Evolutionary conservation across 257 asterid genomes (phyloP), one percentile per base, ranked within the genome.

Genomic region (Echium plantagineum): DNA sequence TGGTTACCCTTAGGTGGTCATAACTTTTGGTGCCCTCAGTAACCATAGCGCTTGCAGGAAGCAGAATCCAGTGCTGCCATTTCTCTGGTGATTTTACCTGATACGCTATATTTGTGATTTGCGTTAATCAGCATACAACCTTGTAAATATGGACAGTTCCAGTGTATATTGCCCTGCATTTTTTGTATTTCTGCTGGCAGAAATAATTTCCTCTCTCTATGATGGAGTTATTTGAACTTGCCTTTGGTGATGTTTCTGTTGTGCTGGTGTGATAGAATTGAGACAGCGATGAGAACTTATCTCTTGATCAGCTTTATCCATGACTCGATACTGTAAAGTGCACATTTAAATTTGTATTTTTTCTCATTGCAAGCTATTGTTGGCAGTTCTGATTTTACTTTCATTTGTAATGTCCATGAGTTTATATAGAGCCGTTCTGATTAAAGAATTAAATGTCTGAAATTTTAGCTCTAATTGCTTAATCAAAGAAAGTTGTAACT

Each of bases 61-160:
- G 69, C 69, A 65, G 72, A 75, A 78, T 72, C 55, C 61, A 65
- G 69, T 78, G 63, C 70, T 74, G 74, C 72, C 84, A 73, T 69
- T 75, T 42, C 79, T 78, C 73, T 78, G 77, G 69, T 79, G 79
- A 71, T 61, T 66, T 68, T 76, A 63, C 76, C 72, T 61, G 69
- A 75, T 70, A 69, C 66, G 76, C 76, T 71, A 67, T 77, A 82
- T 75, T 77, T 77, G 80, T 82, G 77, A 78, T 75, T 62, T 55
- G 61, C 55, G 75, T 52, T 76, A 76, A 76, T 7, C 48, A 66
- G 72, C 75, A 77, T 72, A 72, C 61, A 53, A 70, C 66, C 10
- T 75, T 85, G 96, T 88, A 83, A 76, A 78, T 80, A 79, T 65
- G 79, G 79, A 68, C 66, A 73, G 59, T 73, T 76, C 78, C 62